Evolutionary conservation across 2,329 filamentous ascomycete genomes (phyloP), one percentile per base, ranked within the genome.

Genomic region (Trichoderma sp.): DNA sequence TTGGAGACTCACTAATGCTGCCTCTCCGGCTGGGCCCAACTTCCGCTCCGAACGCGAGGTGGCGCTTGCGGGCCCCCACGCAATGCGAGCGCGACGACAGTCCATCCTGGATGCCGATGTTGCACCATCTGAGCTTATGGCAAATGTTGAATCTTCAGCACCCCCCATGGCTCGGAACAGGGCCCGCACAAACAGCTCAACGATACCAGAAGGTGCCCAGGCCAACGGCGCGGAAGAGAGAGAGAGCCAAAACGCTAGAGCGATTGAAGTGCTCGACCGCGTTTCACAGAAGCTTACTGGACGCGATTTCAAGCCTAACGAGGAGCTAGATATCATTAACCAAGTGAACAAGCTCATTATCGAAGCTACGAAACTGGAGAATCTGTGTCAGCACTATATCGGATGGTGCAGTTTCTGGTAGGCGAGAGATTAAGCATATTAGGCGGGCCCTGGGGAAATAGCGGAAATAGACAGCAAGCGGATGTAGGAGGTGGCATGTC

Each of bases 371-470:
- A 98, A 96, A 79, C 86, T 98, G 77, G 96, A 98, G 87, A 98
- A 98, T 81, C 85, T 99, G 73, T 99, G 96, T 80, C 96, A 98
- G 85, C 96, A 98, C 84, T 99, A 98, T 81, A 97, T 98, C 77
- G 96, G 96, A 74, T 98, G 95, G 95, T 98, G 95, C 83, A 97
- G 93, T 82, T 98, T 98, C 87, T 98, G 95, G 95, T 98, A 82
- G 79, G 71, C 34, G 34, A 28, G 28, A 6, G 66, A 30, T 30
- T 12, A 47, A n/a, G 43, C 34, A 30, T 30, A 39, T 53, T 23
- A 36, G 30, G 32, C 6, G 32, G 50, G 34, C 13, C 26, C 28
- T 34, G 28, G 13, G 53, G 17, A 34, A 28, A 47, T n/a, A 58
- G 68, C 50, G 65, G 53, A 34, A 59, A 26, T 26, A 53, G n/a